Percentiles rank a stretch among this genome's conserved stretches.
phyloP scores from a whole-genome alignment of 2,329 filamentous ascomycete species.

The Ophiostoma sp. region DNA sequence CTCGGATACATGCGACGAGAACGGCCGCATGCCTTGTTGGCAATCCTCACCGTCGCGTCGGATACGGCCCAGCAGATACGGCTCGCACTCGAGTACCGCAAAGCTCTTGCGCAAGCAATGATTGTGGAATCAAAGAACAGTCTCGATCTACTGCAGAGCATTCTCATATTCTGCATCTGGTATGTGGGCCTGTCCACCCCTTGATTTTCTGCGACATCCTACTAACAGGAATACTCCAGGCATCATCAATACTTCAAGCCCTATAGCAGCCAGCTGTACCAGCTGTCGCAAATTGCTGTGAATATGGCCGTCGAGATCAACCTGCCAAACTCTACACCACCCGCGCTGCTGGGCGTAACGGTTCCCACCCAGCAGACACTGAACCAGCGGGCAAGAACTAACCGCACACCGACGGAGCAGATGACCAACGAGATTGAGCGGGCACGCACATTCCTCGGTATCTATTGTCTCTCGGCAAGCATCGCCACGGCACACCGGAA shows the following conservation, averaged over 20 bases:
- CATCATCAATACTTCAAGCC: constrained; percentile 26
- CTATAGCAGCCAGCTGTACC: constrained; percentile 26
- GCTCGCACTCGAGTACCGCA: constrained; percentile 27
- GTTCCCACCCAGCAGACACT: neutral
- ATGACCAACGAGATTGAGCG: constrained; percentile 24
- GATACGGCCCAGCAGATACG: constrained; percentile 23
- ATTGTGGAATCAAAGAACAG: constrained; percentile 26
- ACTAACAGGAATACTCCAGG: constrained; percentile 18
- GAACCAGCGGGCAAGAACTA: neutral
- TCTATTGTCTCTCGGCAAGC: constrained; percentile 27
- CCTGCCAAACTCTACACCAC: constrained; percentile 17
- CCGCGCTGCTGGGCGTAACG: neutral
- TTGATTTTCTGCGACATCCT: neutral
- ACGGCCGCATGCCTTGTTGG: constrained; percentile 27
- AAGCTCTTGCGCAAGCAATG: constrained; percentile 25
- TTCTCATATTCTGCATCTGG: constrained; percentile 28
- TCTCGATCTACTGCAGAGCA: constrained; percentile 27
- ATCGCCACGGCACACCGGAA: constrained; percentile 26
- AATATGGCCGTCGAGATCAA: constrained; percentile 27
- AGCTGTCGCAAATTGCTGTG: constrained; percentile 27
- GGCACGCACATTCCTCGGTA: constrained; percentile 26
- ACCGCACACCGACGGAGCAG: constrained; percentile 15
- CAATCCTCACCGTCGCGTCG: constrained; percentile 22
- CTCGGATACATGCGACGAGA: constrained; percentile 25
- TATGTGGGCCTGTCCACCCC: constrained; percentile 12